Evolutionary conservation across 345 rosid species (phyloP).

Genomic region (Eucalyptus pauciflora): DNA sequence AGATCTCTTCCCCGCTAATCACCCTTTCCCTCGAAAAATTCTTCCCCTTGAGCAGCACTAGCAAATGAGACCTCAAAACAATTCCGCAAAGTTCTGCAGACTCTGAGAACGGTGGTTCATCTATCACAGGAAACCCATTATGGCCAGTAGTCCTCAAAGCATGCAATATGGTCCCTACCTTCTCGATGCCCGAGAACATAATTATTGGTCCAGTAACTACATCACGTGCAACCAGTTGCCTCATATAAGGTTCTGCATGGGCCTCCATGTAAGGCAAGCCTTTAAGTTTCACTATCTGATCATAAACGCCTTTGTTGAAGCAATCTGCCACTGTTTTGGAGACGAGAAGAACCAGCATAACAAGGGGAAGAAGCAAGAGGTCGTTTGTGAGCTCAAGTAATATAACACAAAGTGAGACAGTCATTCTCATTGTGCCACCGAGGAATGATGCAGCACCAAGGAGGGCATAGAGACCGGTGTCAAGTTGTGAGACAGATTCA

Average conservation of each 20-base stretch:
- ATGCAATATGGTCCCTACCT: constrained; percentile 38
- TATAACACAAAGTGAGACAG: constrained; percentile 63
- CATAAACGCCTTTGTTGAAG: constrained; percentile 60
- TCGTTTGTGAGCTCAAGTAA: constrained; percentile 67
- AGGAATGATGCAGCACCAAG: constrained; percentile 72
- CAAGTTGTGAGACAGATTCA: constrained; percentile 31
- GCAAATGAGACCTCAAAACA: constrained; percentile 53
- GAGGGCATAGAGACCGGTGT: constrained; percentile 54
- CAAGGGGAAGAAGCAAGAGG: constrained; percentile 52
- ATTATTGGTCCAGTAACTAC: constrained; percentile 47
- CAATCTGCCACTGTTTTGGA: constrained; percentile 57
- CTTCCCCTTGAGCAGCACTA: constrained; percentile 44
- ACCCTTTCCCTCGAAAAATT: constrained; percentile 24
- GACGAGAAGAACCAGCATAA: constrained; percentile 62
- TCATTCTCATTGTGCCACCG: constrained; percentile 78
- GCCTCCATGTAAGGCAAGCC: constrained; percentile 67
- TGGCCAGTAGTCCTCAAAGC: constrained; percentile 40
- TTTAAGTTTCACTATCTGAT: constrained; percentile 50
- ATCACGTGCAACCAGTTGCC: constrained; percentile 46
- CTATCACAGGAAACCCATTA: constrained; percentile 61
- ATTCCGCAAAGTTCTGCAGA: constrained; percentile 52
- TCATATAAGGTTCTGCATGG: constrained; percentile 62
- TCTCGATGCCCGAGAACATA: constrained; percentile 47
- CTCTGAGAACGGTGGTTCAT: constrained; percentile 48
- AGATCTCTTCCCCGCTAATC: constrained; percentile 14